phyloP scores from a whole-genome alignment of 1,139 yeast species.

The Kodamaea alishanica region DNA sequence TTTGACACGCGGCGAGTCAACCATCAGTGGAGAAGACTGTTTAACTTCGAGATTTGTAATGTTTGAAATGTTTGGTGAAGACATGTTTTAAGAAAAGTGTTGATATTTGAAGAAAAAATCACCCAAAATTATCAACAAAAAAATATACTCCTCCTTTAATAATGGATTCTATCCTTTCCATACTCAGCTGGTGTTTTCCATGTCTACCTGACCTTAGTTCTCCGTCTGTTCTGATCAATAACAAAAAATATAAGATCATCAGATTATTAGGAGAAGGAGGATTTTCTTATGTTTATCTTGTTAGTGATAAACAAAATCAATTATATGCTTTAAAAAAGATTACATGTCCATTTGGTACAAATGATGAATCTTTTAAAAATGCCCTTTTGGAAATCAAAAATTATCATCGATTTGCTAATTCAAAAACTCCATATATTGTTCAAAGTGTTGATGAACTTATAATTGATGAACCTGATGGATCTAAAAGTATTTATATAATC shows the following conservation, averaged over 20 bases:
- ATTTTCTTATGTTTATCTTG: conserved; percentile 83
- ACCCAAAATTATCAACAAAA: background rate
- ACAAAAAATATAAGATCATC: conserved; percentile 50
- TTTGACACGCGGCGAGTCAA: background rate
- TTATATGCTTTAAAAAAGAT: conserved; percentile 78
- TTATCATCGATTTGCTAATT: conserved; percentile 60
- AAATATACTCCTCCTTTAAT: background rate
- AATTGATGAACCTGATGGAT: conserved; percentile 71
- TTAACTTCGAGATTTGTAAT: too few species aligned
- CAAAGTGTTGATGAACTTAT: conserved; percentile 68
- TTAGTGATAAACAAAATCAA: conserved; percentile 43
- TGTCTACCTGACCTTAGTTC: conserved; percentile 40
- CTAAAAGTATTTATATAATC: conserved; percentile 71
- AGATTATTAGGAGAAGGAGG: conserved; percentile 86
- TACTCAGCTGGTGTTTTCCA: conserved; percentile 35
- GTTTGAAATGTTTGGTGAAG: too few species aligned
- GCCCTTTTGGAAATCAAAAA: conserved; percentile 78
- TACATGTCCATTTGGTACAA: conserved; percentile 82
- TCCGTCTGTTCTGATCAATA: conserved; percentile 52
- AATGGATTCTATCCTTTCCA: conserved; percentile 26
- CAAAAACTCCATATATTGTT: conserved; percentile 60
- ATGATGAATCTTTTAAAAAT: conserved; percentile 51
- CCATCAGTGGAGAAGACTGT: background rate
- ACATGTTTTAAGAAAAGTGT: too few species aligned
- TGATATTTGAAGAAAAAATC: too few species aligned